Conservation (phyloP, 78 protist genomes). For the Dictyostelium intermedium region DNA sequence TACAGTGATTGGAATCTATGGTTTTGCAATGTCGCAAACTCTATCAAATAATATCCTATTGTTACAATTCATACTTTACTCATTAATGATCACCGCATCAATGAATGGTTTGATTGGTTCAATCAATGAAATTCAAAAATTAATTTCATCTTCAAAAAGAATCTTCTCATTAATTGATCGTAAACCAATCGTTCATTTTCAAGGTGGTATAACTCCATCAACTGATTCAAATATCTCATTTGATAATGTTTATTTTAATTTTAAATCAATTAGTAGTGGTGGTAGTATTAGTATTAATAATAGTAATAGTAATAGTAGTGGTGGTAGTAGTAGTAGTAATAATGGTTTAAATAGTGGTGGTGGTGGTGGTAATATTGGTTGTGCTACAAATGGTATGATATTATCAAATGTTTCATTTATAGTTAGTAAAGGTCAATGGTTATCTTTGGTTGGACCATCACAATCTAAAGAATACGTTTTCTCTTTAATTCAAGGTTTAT, state of each 20-base stretch:
- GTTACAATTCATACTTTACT: conserved; percentile 30
- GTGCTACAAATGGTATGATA: background rate
- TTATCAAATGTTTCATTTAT: conserved; percentile 25
- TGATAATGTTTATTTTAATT: conserved; percentile 39
- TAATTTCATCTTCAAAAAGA: conserved; percentile 14
- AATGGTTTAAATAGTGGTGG: too few relatives aligned
- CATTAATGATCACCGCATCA: conserved; percentile 17
- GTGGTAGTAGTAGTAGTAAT: background rate
- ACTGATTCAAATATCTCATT: background rate
- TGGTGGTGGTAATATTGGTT: background rate
- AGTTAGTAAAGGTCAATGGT: background rate
- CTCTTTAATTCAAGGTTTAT: conserved; percentile 48
- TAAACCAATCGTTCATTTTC: conserved; percentile 38
- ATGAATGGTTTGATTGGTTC: conserved; percentile 24
- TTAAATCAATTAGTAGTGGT: background rate
- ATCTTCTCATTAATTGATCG: conserved; percentile 55
- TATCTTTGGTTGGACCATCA: conserved; percentile 62
- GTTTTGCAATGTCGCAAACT: conserved; percentile 13
- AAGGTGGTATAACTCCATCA: conserved; percentile 45
- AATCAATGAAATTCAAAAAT: conserved; percentile 34
- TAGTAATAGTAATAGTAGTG: background rate
- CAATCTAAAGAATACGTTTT: conserved; percentile 26
- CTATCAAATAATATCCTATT: background rate
- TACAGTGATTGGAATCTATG: background rate
- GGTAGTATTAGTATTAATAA: too few relatives aligned